Evolutionary conservation across 2,329 filamentous ascomycete genomes (phyloP).

Genomic region (Didymella arachidicola): DNA sequence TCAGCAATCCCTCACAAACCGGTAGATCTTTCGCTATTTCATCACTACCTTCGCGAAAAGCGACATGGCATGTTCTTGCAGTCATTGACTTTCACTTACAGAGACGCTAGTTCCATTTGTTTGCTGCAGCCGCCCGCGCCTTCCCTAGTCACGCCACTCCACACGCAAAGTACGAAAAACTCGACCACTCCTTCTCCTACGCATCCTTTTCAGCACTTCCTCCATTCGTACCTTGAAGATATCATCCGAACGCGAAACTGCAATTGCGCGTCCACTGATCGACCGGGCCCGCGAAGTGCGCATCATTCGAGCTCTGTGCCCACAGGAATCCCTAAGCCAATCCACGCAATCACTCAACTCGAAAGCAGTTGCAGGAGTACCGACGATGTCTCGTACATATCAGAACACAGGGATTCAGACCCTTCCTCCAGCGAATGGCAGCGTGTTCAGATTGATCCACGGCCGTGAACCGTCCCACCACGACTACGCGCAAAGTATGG

Average conservation of each 20-base stretch:
- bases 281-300: slow-evolving; percentile 1
- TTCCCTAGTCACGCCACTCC: not conserved
- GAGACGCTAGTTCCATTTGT: not conserved
- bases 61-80: not conserved
- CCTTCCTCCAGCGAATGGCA: slow-evolving; percentile 14
- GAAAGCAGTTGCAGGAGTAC: not conserved
- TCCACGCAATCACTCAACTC: not conserved
- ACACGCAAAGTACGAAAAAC: not conserved
- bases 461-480: slow-evolving; percentile 18
- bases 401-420: slow-evolving; percentile 29
- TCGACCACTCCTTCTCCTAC: not conserved
- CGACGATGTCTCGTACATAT: slow-evolving; percentile 8
- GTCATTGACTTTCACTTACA: slow-evolving; percentile 3
- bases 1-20: not conserved
- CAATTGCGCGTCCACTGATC: not conserved
- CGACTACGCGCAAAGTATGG: slow-evolving; percentile 17
- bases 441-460: slow-evolving; percentile 20
- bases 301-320: not conserved
- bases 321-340: not conserved
- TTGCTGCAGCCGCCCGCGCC: slow-evolving; percentile 1
- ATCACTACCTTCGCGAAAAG: not conserved
- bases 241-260: not conserved
- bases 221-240: not conserved
- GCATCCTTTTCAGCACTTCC: not conserved
- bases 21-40: not conserved